phyloP scores from a whole-genome alignment of 2,329 filamentous ascomycete genomes.

The Fusarium odoratissimum region DNA sequence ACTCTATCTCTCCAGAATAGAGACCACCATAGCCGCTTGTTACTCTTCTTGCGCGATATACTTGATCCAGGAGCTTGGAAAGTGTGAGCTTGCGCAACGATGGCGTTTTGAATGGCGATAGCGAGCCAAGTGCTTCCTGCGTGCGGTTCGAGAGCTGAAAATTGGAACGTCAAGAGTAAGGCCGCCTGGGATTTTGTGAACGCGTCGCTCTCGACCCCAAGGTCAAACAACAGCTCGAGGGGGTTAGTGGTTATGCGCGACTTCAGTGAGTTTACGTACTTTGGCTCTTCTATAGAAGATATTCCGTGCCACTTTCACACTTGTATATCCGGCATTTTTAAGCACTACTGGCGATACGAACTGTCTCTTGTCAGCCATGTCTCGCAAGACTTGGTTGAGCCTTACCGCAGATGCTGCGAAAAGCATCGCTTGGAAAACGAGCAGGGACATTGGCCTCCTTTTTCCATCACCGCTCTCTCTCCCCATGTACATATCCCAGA shows the following conservation, averaged over 20 bases:
- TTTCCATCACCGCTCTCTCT: neutral
- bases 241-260: neutral
- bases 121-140: conserved; percentile 35
- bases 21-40: conserved; percentile 28
- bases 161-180: conserved; percentile 29
- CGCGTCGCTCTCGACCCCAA: conserved; percentile 19
- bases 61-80: conserved; percentile 9
- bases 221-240: conserved; percentile 22
- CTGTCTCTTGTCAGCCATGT: neutral
- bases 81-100: conserved; percentile 26
- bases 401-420: conserved; percentile 33
- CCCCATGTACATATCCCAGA: conserved; percentile 31
- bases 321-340: conserved; percentile 31
- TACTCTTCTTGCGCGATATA: neutral
- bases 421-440: conserved; percentile 25
- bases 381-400: fast-evolving
- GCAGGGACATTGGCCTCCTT: conserved; percentile 10
- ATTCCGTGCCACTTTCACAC: conserved; percentile 26
- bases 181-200: conserved; percentile 31
- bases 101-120: conserved; percentile 27
- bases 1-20: conserved; percentile 23
- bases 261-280: fast-evolving
- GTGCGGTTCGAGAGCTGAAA: conserved; percentile 29
- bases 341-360: conserved; percentile 32
- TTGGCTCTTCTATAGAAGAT: conserved; percentile 35